These are phyloP conservation scores for Coprinellus micaceus DNA, from an alignment of 768 basidiomycete species.

Conservation along the genomic window DNA sequence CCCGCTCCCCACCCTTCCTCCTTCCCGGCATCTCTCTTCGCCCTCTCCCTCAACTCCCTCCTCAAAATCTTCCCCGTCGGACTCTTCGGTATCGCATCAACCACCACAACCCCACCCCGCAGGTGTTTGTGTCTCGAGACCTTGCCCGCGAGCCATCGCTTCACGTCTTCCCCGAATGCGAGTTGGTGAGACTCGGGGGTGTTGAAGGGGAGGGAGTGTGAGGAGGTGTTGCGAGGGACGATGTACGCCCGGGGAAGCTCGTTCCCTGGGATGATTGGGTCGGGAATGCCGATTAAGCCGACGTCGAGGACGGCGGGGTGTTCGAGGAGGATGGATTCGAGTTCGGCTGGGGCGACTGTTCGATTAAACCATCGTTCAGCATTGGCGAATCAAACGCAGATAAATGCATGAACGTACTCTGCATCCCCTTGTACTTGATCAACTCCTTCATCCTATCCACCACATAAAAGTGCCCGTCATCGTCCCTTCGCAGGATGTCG, in stretches of 20 bases:
- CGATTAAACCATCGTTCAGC: no score
- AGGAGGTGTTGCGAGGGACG: constrained; percentile 32
- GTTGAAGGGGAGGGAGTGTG: no score
- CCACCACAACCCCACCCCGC: no score
- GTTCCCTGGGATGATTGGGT: constrained; percentile 48
- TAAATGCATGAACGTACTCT: no score
- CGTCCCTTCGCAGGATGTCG: constrained; percentile 53
- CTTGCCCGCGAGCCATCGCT: constrained; percentile 48
- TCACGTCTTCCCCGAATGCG: constrained; percentile 40
- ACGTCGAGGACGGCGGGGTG: constrained; percentile 59
- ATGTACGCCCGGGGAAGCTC: constrained; percentile 67
- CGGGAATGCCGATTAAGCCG: constrained; percentile 60
- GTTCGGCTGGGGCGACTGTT: constrained; percentile 67
- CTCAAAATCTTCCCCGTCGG: no score
- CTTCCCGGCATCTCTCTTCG: no score
- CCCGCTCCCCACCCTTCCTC: no score
- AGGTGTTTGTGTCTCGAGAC: constrained; percentile 61
- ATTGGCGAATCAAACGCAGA: no score
- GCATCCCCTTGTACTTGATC: constrained; percentile 52
- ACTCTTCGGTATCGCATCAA: no score
- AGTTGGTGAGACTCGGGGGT: constrained; percentile 15
- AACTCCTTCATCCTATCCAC: constrained; percentile 58
- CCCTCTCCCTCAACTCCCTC: no score
- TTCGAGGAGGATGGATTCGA: constrained; percentile 58
- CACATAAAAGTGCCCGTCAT: constrained; percentile 55